These are phyloP conservation scores for Sphagnurus paluster DNA, from an alignment of 1,284 basidiomycete genomes.

Conservation along the genomic window DNA sequence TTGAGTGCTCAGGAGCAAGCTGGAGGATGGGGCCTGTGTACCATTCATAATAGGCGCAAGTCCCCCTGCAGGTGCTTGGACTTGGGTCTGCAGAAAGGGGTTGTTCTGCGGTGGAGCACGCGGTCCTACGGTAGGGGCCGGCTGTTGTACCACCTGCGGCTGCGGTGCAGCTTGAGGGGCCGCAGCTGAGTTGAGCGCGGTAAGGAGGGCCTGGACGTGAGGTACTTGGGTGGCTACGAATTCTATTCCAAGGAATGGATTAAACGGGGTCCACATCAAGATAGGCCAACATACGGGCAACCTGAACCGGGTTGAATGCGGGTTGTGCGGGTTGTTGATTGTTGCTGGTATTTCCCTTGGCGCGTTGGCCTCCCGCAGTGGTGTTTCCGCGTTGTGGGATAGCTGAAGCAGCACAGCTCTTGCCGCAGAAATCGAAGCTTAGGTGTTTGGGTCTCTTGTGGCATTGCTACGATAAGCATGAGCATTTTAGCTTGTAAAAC, in stretches of 20 bases:
- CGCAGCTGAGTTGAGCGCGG: slow-evolving; percentile 15
- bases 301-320: slow-evolving; percentile 37
- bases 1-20: slow-evolving; percentile 10
- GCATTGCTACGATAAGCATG: slow-evolving; percentile 37
- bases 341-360: slow-evolving; percentile 17
- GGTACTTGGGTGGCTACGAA: slow-evolving; percentile 42
- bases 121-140: slow-evolving; percentile 17
- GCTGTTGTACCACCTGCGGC: slow-evolving; percentile 10
- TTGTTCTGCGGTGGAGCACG: slow-evolving; percentile 25
- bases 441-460: slow-evolving; percentile 51
- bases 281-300: slow-evolving; percentile 34
- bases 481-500: not conserved
- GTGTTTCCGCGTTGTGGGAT: slow-evolving; percentile 20
- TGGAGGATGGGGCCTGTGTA: slow-evolving; percentile 7
- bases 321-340: slow-evolving; percentile 14
- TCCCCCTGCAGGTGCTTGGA: not conserved
- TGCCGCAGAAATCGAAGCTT: slow-evolving; percentile 49
- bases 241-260: slow-evolving; percentile 23
- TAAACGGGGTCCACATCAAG: not conserved
- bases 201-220: slow-evolving; percentile 36
- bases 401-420: slow-evolving; percentile 45
- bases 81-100: slow-evolving; percentile 27
- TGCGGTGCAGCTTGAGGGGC: slow-evolving; percentile 8
- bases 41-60: too few species aligned
- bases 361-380: slow-evolving; percentile 7